phyloP scores from a whole-genome alignment of 1,284 basidiomycete genomes.

The Volvariella volvacea region DNA sequence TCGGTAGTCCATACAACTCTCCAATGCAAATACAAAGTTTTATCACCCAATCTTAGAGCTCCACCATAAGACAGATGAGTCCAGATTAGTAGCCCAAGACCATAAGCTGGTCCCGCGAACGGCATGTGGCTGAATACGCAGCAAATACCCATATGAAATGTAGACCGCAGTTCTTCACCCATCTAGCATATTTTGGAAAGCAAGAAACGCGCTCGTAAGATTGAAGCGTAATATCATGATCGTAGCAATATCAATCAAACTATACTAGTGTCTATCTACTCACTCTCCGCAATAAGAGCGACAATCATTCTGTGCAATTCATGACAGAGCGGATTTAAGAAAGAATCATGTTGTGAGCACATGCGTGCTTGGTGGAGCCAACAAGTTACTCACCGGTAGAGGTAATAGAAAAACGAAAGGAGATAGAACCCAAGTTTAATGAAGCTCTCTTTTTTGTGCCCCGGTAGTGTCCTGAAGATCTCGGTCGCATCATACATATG shows the following conservation, averaged over 20 bases:
- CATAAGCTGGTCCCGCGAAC: too few relatives aligned
- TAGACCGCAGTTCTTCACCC: not conserved
- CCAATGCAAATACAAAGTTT: too few relatives aligned
- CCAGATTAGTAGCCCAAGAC: too few relatives aligned
- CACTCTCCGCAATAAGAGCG: slow-evolving; percentile 77
- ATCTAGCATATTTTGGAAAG: not conserved
- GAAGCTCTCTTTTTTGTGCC: slow-evolving; percentile 97
- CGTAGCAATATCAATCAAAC: too few relatives aligned
- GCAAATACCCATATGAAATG: too few relatives aligned
- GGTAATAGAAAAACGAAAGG: slow-evolving; percentile 94
- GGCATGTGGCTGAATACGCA: too few relatives aligned
- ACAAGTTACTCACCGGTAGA: slow-evolving; percentile 64
- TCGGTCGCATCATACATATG: slow-evolving; percentile 99
- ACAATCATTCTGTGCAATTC: slow-evolving; percentile 70
- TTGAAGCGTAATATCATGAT: slow-evolving; percentile 1
- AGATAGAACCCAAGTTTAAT: slow-evolving; percentile 95
- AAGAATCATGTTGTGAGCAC: slow-evolving; percentile 3
- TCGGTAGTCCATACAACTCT: slow-evolving; percentile 56
- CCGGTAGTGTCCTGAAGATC: slow-evolving; percentile 92
- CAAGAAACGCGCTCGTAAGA: not conserved
- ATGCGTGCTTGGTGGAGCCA: too few relatives aligned
- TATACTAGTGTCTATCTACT: slow-evolving; percentile 25
- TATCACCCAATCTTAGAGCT: too few relatives aligned
- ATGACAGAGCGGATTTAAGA: slow-evolving; percentile 4
- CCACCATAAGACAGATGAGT: too few relatives aligned